Percentiles rank a stretch among this genome's conserved stretches.
Conservation (phyloP, 1,139 yeast species). For the Blastobotrys serpentis region DNA sequence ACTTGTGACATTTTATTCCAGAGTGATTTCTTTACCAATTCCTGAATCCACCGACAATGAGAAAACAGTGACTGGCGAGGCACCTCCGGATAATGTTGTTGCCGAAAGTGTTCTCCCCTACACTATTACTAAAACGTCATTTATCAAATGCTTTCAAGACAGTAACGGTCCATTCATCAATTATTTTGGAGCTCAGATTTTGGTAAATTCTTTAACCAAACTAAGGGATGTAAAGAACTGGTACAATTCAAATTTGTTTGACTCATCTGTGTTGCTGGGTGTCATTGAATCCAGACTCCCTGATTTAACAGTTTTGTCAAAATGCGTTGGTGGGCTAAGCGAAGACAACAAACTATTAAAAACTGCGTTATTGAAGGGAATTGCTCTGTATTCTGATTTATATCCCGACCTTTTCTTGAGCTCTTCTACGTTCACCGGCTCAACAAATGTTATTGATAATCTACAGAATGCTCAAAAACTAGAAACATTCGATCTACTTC, state of each 20-base stretch:
- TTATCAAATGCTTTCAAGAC: constrained; percentile 58
- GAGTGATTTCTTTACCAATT: constrained; percentile 54
- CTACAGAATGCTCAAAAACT: constrained; percentile 21
- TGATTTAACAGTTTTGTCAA: constrained; percentile 45
- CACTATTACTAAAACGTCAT: constrained; percentile 57
- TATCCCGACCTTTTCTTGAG: constrained; percentile 27
- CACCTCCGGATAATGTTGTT: constrained; percentile 37
- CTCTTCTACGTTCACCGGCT: constrained; percentile 24
- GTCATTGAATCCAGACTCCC: constrained; percentile 47
- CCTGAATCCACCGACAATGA: constrained; percentile 37
- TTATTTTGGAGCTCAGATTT: constrained; percentile 63
- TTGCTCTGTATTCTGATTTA: constrained; percentile 25
- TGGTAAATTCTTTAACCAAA: constrained; percentile 56
- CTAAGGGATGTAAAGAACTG: constrained; percentile 43
- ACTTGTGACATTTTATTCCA: constrained; percentile 59
- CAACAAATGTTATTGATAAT: constrained; percentile 22
- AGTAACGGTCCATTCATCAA: constrained; percentile 53
- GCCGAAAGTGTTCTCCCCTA: constrained; percentile 64
- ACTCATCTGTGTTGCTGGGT: constrained; percentile 41
- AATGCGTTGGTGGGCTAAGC: constrained; percentile 40
- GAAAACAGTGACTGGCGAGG: constrained; percentile 20
- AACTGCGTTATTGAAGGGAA: constrained; percentile 27
- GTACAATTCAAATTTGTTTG: constrained; percentile 46
- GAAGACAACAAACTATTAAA: constrained; percentile 42
- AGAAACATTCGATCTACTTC: constrained; percentile 33